Evolutionary conservation across 2,329 filamentous ascomycete genomes (phyloP).

Genomic region (Monosporascus sp.): DNA sequence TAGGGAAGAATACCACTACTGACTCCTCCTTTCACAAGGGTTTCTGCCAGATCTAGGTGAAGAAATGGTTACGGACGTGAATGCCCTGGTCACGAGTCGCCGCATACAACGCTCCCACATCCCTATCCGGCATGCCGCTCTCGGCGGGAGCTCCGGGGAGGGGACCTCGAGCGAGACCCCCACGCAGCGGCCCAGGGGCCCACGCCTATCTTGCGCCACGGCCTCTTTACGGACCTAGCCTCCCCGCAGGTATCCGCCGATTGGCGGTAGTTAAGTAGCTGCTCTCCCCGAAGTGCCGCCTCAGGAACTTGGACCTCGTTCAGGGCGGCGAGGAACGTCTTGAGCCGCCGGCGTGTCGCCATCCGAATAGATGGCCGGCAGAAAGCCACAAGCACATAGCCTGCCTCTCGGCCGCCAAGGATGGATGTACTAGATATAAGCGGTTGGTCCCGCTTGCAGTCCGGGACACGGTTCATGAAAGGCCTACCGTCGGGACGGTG

Average conservation of each 20-base stretch:
- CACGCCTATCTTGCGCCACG: not conserved
- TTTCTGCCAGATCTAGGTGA: not conserved
- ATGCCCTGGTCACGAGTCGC: not conserved
- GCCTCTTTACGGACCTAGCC: not conserved
- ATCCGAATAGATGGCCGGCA: constrained; percentile 32
- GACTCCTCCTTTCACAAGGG: not conserved
- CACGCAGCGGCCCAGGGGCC: not conserved
- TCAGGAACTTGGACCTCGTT: not conserved
- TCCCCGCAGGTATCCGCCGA: not conserved
- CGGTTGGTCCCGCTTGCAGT: too few species aligned
- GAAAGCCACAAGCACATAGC: too few species aligned
- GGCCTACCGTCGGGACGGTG: too few species aligned
- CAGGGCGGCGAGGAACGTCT: constrained; percentile 6
- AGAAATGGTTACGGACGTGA: not conserved
- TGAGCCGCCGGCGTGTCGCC: constrained; percentile 27
- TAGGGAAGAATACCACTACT: not conserved
- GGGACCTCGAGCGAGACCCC: not conserved
- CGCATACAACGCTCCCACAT: too few species aligned
- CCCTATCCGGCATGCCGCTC: not conserved
- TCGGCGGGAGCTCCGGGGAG: not conserved
- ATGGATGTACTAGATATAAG: too few species aligned
- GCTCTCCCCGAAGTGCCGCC: not conserved
- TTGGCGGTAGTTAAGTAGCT: not conserved
- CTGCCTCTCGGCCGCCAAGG: too few species aligned
- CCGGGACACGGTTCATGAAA: too few species aligned